These are phyloP conservation scores for Colletotrichum godetiae DNA, from an alignment of 2,329 filamentous ascomycete species.

Conservation along the genomic window DNA sequence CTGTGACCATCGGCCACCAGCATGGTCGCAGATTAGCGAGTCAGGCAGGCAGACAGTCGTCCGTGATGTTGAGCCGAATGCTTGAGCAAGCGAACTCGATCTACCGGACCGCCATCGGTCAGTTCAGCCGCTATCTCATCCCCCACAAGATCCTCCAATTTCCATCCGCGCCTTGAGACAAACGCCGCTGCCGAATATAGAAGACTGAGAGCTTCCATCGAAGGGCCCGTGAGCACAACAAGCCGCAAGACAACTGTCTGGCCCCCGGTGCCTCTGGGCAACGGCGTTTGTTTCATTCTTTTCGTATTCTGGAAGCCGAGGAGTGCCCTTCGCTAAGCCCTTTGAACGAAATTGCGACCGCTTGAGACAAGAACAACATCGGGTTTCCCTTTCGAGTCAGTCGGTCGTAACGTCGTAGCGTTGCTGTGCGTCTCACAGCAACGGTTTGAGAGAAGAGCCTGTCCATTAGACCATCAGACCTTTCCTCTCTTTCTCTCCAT, in stretches of 20 bases:
- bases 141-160: slow-evolving; percentile 33
- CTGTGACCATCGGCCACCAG: background rate
- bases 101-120: slow-evolving; percentile 22
- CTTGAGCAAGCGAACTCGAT: slow-evolving; percentile 15
- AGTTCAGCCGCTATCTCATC: slow-evolving; percentile 16
- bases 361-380: slow-evolving; percentile 29
- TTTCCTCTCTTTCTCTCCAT: background rate
- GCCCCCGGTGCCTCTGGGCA: slow-evolving; percentile 1
- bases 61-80: slow-evolving; percentile 16
- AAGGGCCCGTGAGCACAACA: slow-evolving; percentile 17
- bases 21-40: slow-evolving; percentile 20
- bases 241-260: slow-evolving; percentile 10
- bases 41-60: slow-evolving; percentile 27
- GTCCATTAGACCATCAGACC: background rate
- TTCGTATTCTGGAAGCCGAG: slow-evolving; percentile 29
- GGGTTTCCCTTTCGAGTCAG: slow-evolving; percentile 19
- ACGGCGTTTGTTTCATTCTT: slow-evolving; percentile 29
- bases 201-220: slow-evolving; percentile 6
- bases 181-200: slow-evolving; percentile 17
- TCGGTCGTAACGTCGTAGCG: slow-evolving; percentile 17
- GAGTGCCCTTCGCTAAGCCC: slow-evolving; percentile 5
- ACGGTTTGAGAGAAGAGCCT: background rate
- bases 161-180: slow-evolving; percentile 26
- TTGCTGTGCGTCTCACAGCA: slow-evolving; percentile 14
- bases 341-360: background rate